These are phyloP conservation scores for Pulveroboletus sp. DNA, from an alignment of 768 basidiomycete genomes.

Conservation along the genomic window DNA sequence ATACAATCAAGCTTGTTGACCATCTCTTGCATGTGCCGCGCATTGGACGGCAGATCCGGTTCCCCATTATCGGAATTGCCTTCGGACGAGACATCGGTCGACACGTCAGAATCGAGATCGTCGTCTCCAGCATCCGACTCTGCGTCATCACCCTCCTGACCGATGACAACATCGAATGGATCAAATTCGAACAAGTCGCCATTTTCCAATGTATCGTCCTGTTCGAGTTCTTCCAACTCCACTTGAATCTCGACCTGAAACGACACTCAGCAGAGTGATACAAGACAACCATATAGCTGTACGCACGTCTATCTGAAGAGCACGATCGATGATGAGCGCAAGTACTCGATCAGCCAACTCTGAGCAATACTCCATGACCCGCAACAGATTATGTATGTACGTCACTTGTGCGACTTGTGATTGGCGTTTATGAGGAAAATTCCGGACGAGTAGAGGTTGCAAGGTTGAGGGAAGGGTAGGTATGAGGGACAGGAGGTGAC, in stretches of 20 bases:
- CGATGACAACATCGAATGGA: constrained; percentile 78
- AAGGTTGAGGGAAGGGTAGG: constrained; percentile 88
- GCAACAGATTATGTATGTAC: constrained; percentile 86
- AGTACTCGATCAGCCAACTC: constrained; percentile 82
- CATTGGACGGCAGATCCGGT: constrained; percentile 40
- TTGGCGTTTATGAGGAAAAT: constrained; percentile 94
- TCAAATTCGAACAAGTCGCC: constrained; percentile 68
- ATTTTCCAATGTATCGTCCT: constrained; percentile 48
- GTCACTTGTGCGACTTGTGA: constrained; percentile 73
- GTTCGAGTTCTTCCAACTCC: constrained; percentile 89
- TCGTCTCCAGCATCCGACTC: constrained; percentile 53
- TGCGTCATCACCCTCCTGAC: constrained; percentile 64
- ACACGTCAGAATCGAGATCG: constrained; percentile 43
- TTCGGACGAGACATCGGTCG: constrained; percentile 77
- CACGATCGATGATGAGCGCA: constrained; percentile 85
- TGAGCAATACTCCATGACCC: constrained; percentile 80
- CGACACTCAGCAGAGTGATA: not conserved
- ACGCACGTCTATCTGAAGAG: constrained; percentile 91
- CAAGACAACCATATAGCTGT: not conserved
- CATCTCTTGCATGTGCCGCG: constrained; percentile 78
- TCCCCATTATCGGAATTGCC: constrained; percentile 43
- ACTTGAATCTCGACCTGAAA: constrained; percentile 91
- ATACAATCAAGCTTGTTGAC: constrained; percentile 89
- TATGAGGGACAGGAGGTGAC: constrained; percentile 81
- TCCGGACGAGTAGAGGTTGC: constrained; percentile 73